Evolutionary conservation across 1,139 yeast species (phyloP), one percentile per base, ranked within the genome.

Genomic region (Yamadazyma taylorii): DNA sequence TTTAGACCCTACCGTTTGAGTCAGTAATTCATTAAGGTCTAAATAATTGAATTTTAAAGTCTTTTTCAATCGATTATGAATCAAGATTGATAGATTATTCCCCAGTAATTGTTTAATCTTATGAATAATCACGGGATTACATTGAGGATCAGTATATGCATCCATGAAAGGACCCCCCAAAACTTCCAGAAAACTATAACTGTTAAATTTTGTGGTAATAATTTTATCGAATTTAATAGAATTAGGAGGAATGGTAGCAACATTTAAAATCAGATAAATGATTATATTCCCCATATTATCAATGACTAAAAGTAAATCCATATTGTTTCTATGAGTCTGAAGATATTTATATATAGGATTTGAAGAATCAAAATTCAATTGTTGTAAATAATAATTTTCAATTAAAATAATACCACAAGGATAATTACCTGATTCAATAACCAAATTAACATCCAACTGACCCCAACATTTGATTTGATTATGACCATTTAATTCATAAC

Each of bases 381-480:
- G 32, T 21, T 49, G 49, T 7, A 60, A 39, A 24, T 75, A 63
- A 45, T 71, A 66, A 49, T 76, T 81, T 50, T 86, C 95, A 4
- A 86, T 58, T 2, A 85, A 53, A 8, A 75, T 56, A 3, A 77
- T 70, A 21, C 25, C 23, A 6, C 29, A 32, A 16, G 30, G 30
- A 17, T 34, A 37, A 23, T 38, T 33, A 3, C 30, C 40, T 11
- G 4, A 7, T 7, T 23, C 13, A 14, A n/a, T 6, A 24, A 57
- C 54, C 5, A 52, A 46, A 17, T 53, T 52, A 22, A 85, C 52
- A 45, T 78, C 74, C 12, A 82, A 48, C 2, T 72, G 59, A 0
- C 81, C 83, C 80, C 89, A 81, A 28, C 73, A 66, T 43, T 73
- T 79, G 8, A 84, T 70, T 39, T 75, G 77, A 41, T 75, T 75